Percentiles rank a stretch among this genome's conserved stretches.
Conservation (phyloP, 2,329 filamentous ascomycete species). For the Cladophialophora yegresii region DNA sequence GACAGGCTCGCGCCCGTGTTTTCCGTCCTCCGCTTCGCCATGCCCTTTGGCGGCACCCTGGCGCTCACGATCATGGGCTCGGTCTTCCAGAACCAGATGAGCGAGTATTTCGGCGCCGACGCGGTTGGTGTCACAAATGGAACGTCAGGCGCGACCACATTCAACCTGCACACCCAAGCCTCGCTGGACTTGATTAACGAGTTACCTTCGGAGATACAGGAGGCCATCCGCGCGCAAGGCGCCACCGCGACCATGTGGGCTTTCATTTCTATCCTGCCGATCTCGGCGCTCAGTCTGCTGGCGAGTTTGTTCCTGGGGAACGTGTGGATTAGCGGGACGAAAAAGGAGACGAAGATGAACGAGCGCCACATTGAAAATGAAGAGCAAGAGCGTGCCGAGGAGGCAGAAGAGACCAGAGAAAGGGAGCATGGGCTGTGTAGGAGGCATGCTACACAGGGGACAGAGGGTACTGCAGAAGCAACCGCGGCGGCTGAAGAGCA, state of each 20-base stretch:
- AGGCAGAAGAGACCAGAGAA: background rate
- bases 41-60: constrained; percentile 66
- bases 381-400: constrained; percentile 8
- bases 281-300: constrained; percentile 55
- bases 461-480: background rate
- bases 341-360: constrained; percentile 36
- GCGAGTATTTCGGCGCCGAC: constrained; percentile 33
- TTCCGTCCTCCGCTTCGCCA: constrained; percentile 60
- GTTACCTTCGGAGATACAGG: constrained; percentile 43
- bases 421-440: constrained; percentile 24
- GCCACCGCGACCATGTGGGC: constrained; percentile 66
- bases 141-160: constrained; percentile 10
- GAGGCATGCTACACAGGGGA: constrained; percentile 12
- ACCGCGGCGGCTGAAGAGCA: constrained; percentile 5
- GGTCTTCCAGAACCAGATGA: constrained; percentile 65
- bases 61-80: constrained; percentile 67
- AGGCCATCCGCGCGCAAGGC: constrained; percentile 48
- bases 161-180: constrained; percentile 42
- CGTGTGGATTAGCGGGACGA: constrained; percentile 52
- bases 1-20: constrained; percentile 60
- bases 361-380: constrained; percentile 9
- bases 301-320: constrained; percentile 53
- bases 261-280: constrained; percentile 62
- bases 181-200: constrained; percentile 44
- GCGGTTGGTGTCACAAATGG: constrained; percentile 39